Evolutionary conservation across 495 filamentous ascomycete species (phyloP).

Genomic region (Daldinia childiae): DNA sequence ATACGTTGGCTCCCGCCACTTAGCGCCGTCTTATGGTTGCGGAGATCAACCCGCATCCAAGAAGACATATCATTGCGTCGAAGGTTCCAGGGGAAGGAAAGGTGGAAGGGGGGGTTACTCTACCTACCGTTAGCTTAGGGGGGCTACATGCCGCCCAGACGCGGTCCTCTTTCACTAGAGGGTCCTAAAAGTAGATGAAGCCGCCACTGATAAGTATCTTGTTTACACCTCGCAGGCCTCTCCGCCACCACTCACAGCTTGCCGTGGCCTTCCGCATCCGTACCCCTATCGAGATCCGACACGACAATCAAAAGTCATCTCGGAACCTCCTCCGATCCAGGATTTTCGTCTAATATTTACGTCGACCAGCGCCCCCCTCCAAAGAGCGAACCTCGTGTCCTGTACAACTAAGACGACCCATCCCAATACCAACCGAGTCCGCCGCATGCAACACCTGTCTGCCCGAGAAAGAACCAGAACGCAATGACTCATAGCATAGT

Average conservation of each 20-base stretch:
- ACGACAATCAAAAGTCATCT: conserved; percentile 6
- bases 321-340: conserved; percentile 1
- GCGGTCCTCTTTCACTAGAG: not conserved
- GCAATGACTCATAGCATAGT: not conserved
- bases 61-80: not conserved
- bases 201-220: conserved; percentile 2
- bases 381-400: not conserved
- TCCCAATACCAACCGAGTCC: not conserved
- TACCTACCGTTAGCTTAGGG: not conserved
- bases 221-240: not conserved
- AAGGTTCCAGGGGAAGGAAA: not conserved
- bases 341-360: not conserved
- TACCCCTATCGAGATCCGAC: conserved; percentile 11
- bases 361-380: not conserved
- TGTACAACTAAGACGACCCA: not conserved
- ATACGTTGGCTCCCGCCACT: not conserved
- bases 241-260: not conserved
- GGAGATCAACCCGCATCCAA: conserved; percentile 1
- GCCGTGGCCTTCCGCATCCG: not conserved
- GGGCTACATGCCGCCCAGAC: not conserved
- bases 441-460: not conserved
- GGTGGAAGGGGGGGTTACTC: not conserved
- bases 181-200: not conserved
- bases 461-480: not conserved
- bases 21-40: not conserved